These are phyloP conservation scores for Apophysomyces sp. DNA, from an alignment of 371 early-diverging fungal genomes.

Conservation along the genomic window DNA sequence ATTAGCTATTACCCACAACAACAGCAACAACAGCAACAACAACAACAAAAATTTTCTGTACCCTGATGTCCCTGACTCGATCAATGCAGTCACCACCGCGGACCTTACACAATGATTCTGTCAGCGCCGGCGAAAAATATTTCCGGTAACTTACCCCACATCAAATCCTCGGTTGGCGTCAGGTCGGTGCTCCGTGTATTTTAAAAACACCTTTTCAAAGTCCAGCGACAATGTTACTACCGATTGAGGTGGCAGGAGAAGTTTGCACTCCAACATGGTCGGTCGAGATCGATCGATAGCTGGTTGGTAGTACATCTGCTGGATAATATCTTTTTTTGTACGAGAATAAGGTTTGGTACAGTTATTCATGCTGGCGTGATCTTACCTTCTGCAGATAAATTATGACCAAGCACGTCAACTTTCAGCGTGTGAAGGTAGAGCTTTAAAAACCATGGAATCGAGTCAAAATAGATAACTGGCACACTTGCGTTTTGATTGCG, in stretches of 20 bases:
- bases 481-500: conserved; percentile 39
- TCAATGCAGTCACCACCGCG: conserved; percentile 36
- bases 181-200: conserved; percentile 94
- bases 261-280: conserved; percentile 72
- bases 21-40: too few species aligned
- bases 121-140: neutral
- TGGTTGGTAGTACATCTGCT: conserved; percentile 64
- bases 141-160: conserved; percentile 57
- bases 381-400: conserved; percentile 10
- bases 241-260: conserved; percentile 70
- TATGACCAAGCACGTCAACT: conserved; percentile 41
- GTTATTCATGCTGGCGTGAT: too few species aligned
- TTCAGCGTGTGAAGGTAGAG: conserved; percentile 85
- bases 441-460: conserved; percentile 91
- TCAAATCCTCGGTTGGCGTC: conserved; percentile 97
- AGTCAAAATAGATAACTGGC: conserved; percentile 69
- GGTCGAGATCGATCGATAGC: conserved; percentile 82
- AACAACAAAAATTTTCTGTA: neutral
- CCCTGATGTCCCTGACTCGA: conserved; percentile 2
- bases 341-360: neutral
- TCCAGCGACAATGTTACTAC: conserved; percentile 66
- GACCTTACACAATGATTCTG: conserved; percentile 19
- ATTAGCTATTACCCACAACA: neutral
- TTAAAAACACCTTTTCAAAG: conserved; percentile 89
- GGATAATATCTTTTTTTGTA: conserved; percentile 38